Evolutionary conservation across 2,329 filamentous ascomycete genomes (phyloP).

Genomic region (Colletotrichum endophyticum): DNA sequence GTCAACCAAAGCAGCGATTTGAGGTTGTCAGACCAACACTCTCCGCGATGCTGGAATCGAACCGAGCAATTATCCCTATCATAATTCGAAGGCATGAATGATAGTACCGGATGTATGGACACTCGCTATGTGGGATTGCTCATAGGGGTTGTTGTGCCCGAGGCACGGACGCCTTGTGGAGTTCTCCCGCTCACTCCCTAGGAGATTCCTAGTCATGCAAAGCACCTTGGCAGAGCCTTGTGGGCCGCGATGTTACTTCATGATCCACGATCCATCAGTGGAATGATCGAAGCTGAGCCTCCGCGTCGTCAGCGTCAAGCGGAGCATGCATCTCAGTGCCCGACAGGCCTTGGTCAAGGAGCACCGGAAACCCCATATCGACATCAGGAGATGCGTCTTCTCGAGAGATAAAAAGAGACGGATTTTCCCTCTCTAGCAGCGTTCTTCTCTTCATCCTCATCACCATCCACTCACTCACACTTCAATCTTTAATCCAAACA

Average conservation of each 20-base stretch:
- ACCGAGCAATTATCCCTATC: background rate
- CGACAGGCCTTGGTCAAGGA: background rate
- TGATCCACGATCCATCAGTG: background rate
- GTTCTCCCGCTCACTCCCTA: background rate
- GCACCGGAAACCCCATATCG: background rate
- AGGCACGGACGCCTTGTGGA: background rate
- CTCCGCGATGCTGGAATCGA: background rate
- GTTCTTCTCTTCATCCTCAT: background rate
- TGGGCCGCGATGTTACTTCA: background rate
- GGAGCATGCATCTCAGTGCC: background rate
- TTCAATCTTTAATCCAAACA: background rate
- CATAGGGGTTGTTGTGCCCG: background rate
- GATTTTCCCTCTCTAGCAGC: background rate
- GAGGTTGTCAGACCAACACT: background rate
- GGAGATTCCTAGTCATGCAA: background rate
- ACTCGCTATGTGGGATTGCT: background rate
- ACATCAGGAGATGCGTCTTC: background rate
- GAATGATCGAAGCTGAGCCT: background rate
- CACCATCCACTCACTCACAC: background rate
- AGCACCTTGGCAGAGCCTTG: background rate
- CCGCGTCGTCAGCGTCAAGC: background rate
- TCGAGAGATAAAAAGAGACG: background rate
- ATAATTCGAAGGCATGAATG: background rate
- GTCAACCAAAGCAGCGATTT: background rate
- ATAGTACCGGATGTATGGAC: background rate